Base-by-base conservation (phyloP, 148 eudicot genomes). In the Rhododendron molle region DNA sequence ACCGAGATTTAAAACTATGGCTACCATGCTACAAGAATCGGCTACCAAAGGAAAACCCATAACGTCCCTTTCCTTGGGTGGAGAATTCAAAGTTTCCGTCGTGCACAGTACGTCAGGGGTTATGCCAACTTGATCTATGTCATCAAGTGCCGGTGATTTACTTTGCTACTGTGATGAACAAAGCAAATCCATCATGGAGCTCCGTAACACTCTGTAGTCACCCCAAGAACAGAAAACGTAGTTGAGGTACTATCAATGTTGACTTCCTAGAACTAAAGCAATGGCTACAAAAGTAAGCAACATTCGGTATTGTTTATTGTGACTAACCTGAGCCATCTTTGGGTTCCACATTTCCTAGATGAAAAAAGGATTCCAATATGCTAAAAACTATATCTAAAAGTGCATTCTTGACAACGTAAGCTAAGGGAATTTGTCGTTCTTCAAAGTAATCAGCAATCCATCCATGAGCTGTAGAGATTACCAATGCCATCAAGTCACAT, bases 121-220 rank as follows among this genome's bases (percentile, higher is more conserved):
- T 87, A 96, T 96, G 3, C 99, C 99, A 43, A 96, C 93, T 83
- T 96, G 93, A 89, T 95, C 99, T 26, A 96, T 94, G 87, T 93
- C 97, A 40, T 91, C 97, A 78, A 93, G 91, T 43, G 97, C 88
- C 43, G 97, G 98, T 9, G 98, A 96, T 76, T 62, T 96, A 96
- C 89, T 95, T 96, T 3, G 99, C 99, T 4, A 96, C 98, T 3
- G 98, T 96, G 8, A 96, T 88, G 83, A 96, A 95, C 49, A 96
- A 89, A 81, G 99, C 98, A 1, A 98, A 96, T 73, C 99, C 99
- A 71, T 96, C 99, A 71, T 93, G 91, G 71, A 96, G 89, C 85
- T 96, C 96, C n/a, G 96, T 96, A 62, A 96, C 97, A 88, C 95
- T 93, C 99, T 96, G 90, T 82, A 88, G 9, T 21, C 78, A 47